A percentile compares a stretch with the other conserved stretches of the same genome.
Conservation (phyloP, 2,329 filamentous ascomycete genomes). For the Colletotrichum limetticola region DNA sequence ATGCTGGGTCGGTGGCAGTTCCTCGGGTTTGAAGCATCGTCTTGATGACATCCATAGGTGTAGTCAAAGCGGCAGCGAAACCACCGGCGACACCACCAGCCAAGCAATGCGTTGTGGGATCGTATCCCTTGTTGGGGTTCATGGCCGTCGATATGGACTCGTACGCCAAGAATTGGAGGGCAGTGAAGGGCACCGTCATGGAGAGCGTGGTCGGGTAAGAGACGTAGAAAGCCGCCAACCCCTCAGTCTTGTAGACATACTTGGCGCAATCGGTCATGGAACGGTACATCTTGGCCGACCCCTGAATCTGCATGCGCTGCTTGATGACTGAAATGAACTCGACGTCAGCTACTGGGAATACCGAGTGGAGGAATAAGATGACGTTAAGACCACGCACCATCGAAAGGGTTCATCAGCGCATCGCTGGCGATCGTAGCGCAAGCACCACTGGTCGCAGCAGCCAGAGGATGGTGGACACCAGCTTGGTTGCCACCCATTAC, state of each 20-base stretch:
- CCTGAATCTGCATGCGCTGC: slow-evolving; percentile 98
- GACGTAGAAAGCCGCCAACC: slow-evolving; percentile 93
- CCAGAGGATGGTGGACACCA: slow-evolving; percentile 90
- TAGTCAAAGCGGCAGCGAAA: slow-evolving; percentile 92
- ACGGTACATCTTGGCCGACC: slow-evolving; percentile 87
- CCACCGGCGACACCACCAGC: slow-evolving; percentile 94
- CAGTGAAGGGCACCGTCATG: slow-evolving; percentile 98
- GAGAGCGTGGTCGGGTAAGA: slow-evolving; percentile 98
- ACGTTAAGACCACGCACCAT: slow-evolving; percentile 70
- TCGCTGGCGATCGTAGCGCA: slow-evolving; percentile 97
- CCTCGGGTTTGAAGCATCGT: slow-evolving; percentile 95
- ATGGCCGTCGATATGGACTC: slow-evolving; percentile 94
- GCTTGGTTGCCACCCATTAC: slow-evolving; percentile 90
- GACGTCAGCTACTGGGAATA: neutral
- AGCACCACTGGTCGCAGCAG: slow-evolving; percentile 92
- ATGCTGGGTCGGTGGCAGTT: slow-evolving; percentile 80
- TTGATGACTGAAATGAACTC: slow-evolving; percentile 80
- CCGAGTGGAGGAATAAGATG: too few relatives aligned
- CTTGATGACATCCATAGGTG: slow-evolving; percentile 98
- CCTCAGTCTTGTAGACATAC: slow-evolving; percentile 88
- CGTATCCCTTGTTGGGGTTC: slow-evolving; percentile 88
- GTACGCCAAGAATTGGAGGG: slow-evolving; percentile 96
- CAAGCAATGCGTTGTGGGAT: slow-evolving; percentile 92
- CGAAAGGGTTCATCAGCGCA: slow-evolving; percentile 99
- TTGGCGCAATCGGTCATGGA: slow-evolving; percentile 88